Evolutionary conservation across 1,284 basidiomycete species (phyloP).

Genomic region (Marasmius tenuissimus): DNA sequence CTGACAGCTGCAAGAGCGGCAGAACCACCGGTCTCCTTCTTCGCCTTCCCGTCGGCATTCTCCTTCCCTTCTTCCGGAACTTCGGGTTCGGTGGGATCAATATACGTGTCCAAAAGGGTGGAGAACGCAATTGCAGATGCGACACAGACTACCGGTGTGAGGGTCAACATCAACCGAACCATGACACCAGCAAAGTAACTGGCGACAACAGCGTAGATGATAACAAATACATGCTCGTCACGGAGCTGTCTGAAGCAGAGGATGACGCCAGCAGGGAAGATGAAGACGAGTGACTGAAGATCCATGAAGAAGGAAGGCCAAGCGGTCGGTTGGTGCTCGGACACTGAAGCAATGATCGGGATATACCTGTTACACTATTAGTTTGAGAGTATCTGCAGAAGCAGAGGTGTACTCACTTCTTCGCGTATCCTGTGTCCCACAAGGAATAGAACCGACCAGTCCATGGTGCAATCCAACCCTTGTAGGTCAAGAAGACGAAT

Average conservation of each 20-base stretch:
- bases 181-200: constrained; percentile 99
- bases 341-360: constrained; percentile 98
- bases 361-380: constrained; percentile 64
- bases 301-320: constrained; percentile 99
- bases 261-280: constrained; percentile 96
- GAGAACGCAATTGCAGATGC: constrained; percentile 90
- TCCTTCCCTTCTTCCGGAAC: constrained; percentile 33
- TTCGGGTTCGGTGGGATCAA: constrained; percentile 71
- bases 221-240: constrained; percentile 98
- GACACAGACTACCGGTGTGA: constrained; percentile 93
- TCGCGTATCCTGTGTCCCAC: constrained; percentile 99
- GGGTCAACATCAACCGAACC: constrained; percentile 94
- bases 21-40: constrained; percentile 49
- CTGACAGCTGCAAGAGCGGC: constrained; percentile 30
- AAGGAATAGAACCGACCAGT: constrained; percentile 99
- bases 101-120: constrained; percentile 85
- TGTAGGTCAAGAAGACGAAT: constrained; percentile 84
- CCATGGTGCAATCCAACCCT: constrained; percentile 98
- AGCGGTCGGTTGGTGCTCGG: constrained; percentile 99
- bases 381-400: constrained; percentile 5
- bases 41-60: constrained; percentile 34
- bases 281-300: constrained; percentile 94
- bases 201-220: constrained; percentile 95
- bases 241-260: constrained; percentile 92
- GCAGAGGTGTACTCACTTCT: constrained; percentile 61